Conservation (phyloP, 805 yeast species). For the Citeromyces matritensis region DNA sequence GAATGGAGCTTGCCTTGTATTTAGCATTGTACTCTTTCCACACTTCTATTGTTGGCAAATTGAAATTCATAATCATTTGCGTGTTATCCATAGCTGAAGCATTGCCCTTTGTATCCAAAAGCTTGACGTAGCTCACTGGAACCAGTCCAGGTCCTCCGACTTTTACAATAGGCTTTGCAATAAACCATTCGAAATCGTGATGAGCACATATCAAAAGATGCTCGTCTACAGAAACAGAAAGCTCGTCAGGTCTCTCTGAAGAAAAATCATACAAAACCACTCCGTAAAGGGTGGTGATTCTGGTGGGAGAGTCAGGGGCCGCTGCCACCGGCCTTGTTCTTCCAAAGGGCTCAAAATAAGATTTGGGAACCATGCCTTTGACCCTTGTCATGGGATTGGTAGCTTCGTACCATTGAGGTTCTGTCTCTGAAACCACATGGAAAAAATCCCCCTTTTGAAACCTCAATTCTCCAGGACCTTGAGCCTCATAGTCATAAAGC, state of each 20-base stretch:
- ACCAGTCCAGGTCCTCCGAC: conserved; percentile 96
- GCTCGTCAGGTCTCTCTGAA: conserved; percentile 77
- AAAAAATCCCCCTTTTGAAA: conserved; percentile 81
- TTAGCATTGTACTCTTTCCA: conserved; percentile 89
- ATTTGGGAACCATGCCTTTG: conserved; percentile 78
- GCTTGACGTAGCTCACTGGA: conserved; percentile 80
- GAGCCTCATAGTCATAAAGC: conserved; percentile 59
- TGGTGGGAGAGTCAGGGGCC: conserved; percentile 7
- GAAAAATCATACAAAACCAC: conserved; percentile 73
- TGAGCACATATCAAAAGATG: conserved; percentile 90
- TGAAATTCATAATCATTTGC: conserved; percentile 41
- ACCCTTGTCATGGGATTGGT: conserved; percentile 68
- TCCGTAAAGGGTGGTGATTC: conserved; percentile 44
- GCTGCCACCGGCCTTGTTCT: conserved; percentile 5
- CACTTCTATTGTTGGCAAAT: conserved; percentile 84
- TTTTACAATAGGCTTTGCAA: conserved; percentile 90
- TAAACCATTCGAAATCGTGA: conserved; percentile 94
- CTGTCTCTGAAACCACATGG: conserved; percentile 53
- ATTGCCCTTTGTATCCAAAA: conserved; percentile 58
- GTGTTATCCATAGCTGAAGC: conserved; percentile 32
- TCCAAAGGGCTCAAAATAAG: conserved; percentile 68
- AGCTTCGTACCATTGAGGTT: conserved; percentile 75
- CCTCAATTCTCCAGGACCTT: conserved; percentile 65
- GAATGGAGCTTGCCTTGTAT: conserved; percentile 82
- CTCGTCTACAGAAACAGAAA: conserved; percentile 76